Evolutionary conservation across 2,329 filamentous ascomycete species (phyloP).

Genomic region (Pestalotiopsis sp.): DNA sequence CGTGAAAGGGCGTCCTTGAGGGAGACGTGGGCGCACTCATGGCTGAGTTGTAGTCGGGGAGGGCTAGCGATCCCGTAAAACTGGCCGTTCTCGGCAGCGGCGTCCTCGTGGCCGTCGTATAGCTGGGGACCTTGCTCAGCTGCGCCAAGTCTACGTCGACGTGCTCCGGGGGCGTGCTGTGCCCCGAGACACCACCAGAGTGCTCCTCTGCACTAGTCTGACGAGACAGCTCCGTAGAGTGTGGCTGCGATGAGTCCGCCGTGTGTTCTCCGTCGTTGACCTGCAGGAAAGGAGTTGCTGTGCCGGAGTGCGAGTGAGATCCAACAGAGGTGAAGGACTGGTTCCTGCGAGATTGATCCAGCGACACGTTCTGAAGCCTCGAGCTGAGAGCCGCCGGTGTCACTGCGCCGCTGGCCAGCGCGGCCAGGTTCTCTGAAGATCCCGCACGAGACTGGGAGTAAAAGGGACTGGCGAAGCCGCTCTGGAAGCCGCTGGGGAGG

Average conservation of each 20-base stretch:
- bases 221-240: slow-evolving; percentile 50
- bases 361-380: slow-evolving; percentile 69
- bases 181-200: slow-evolving; percentile 40
- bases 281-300: slow-evolving; percentile 42
- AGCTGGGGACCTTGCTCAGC: slow-evolving; percentile 74
- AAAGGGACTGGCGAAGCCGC: slow-evolving; percentile 80
- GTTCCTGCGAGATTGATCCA: slow-evolving; percentile 47
- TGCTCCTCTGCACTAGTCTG: slow-evolving; percentile 54
- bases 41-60: slow-evolving; percentile 69
- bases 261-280: slow-evolving; percentile 33
- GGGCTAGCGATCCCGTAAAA: slow-evolving; percentile 45
- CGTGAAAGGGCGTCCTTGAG: slow-evolving; percentile 31
- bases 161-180: slow-evolving; percentile 50
- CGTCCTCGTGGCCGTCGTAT: slow-evolving; percentile 70
- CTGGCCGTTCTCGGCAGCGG: slow-evolving; percentile 54
- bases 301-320: slow-evolving; percentile 37
- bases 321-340: slow-evolving; percentile 46
- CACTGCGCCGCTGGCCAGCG: slow-evolving; percentile 44
- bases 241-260: slow-evolving; percentile 39
- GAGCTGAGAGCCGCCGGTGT: slow-evolving; percentile 59
- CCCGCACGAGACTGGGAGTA: slow-evolving; percentile 70
- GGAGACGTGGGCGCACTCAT: slow-evolving; percentile 53
- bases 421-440: slow-evolving; percentile 78
- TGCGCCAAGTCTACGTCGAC: slow-evolving; percentile 61
- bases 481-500: slow-evolving; percentile 44